phyloP scores from a whole-genome alignment of 345 rosid genomes.

The Lagerstroemia speciosa region DNA sequence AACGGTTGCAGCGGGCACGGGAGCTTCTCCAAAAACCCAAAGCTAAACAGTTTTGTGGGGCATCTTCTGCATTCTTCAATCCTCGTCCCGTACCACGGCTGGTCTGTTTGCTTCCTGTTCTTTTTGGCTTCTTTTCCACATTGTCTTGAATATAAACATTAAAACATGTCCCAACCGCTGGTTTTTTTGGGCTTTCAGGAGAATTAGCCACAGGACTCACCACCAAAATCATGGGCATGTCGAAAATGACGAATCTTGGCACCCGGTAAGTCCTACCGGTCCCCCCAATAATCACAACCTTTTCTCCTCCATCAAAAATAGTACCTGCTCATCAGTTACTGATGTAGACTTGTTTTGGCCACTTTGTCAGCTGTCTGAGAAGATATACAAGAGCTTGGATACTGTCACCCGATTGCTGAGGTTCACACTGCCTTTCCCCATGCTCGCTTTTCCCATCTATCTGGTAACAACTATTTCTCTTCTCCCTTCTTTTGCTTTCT shows the following conservation, averaged over 20 bases:
- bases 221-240: slow-evolving; percentile 95
- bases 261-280: slow-evolving; percentile 34
- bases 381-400: slow-evolving; percentile 52
- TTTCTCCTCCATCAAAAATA: no score
- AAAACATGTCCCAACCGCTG: neutral
- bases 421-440: slow-evolving; percentile 76
- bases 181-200: slow-evolving; percentile 28
- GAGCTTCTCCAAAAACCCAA: slow-evolving; percentile 67
- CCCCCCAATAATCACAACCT: no score
- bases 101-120: slow-evolving; percentile 30
- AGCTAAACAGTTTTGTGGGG: slow-evolving; percentile 66
- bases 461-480: slow-evolving; percentile 38
- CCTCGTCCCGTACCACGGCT: slow-evolving; percentile 91
- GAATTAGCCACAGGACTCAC: slow-evolving; percentile 94
- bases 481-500: neutral
- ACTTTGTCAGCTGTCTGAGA: slow-evolving; percentile 57
- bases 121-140: neutral
- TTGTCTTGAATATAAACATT: neutral
- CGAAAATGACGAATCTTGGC: slow-evolving; percentile 95
- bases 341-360: neutral
- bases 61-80: slow-evolving; percentile 87
- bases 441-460: slow-evolving; percentile 91
- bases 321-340: no score
- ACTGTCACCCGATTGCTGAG: slow-evolving; percentile 35
- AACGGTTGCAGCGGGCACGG: slow-evolving; percentile 68